Evolutionary conservation across 768 basidiomycete species (phyloP).

Genomic region (Galerina sulciceps): DNA sequence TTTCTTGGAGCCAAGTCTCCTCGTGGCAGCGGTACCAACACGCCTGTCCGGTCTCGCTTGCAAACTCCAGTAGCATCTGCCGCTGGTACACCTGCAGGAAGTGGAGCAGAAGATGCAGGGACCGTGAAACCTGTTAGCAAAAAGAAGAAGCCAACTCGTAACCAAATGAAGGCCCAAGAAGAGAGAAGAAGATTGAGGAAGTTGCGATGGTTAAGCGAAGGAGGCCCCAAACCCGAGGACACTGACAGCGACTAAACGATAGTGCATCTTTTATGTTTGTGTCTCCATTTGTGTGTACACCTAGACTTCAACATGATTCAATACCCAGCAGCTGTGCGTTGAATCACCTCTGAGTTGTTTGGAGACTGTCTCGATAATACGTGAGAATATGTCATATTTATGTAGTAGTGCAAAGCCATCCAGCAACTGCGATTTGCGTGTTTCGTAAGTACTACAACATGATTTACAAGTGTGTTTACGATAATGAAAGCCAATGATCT

Average conservation of each 20-base stretch:
- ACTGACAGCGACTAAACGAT: constrained; percentile 62
- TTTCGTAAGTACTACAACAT: no score
- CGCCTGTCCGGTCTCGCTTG: constrained; percentile 71
- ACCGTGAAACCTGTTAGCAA: constrained; percentile 56
- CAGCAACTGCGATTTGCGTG: no score
- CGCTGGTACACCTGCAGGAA: constrained; percentile 75
- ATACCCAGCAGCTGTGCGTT: no score
- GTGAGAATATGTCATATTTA: no score
- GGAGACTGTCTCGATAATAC: no score
- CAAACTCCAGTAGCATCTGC: constrained; percentile 74
- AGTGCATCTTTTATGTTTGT: neutral
- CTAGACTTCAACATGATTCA: neutral
- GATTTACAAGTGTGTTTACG: no score
- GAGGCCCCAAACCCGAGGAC: constrained; percentile 84
- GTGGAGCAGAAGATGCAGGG: constrained; percentile 68
- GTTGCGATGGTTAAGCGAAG: constrained; percentile 80
- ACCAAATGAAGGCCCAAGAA: constrained; percentile 87
- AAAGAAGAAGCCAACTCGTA: constrained; percentile 92
- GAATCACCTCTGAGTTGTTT: no score
- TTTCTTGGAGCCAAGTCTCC: constrained; percentile 73
- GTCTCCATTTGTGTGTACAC: neutral
- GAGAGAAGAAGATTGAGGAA: constrained; percentile 83
- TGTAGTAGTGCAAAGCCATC: no score
- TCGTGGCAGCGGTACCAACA: constrained; percentile 72
- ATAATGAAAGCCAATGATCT: no score